Evolutionary conservation across 2,329 filamentous ascomycete genomes (phyloP), one percentile per base, ranked within the genome.

Genomic region (Exophiala bonariae): DNA sequence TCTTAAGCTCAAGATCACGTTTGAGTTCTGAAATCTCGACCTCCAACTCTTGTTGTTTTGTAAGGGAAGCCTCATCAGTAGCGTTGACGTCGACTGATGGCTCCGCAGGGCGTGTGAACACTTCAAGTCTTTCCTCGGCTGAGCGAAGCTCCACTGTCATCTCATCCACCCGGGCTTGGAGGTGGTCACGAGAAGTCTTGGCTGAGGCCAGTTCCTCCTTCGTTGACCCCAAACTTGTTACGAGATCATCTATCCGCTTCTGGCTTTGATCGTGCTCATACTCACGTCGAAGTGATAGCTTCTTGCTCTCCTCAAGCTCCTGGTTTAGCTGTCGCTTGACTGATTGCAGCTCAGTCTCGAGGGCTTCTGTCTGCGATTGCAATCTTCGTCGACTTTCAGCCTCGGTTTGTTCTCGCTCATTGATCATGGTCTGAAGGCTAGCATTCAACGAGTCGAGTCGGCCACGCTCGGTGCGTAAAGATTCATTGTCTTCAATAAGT

Each of bases 201-300:
- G 85, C 82, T 19, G 85, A 84, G 36, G 93, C 82, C 41, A 95
- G 80, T 59, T 96, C 90, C 66, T 97, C 91, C 35, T 92, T 88
- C 41, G 85, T 82, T 51, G 89, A 82, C 57, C 88, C 79, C 32
- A 96, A 75, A 59, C 82, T 92, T 23, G 84, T 77, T 54, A 92
- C 86, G 36, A 99, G 80, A 61, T 97, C 92, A 57, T 99, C 92
- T 51, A 97, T 93, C 41, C 91, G 83, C 67, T 90, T 93, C 65
- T 96, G 89, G 41, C 81, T 84, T 64, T 97, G 89, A 56, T 89
- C 86, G 33, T 86, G 81, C 52, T 99, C 93, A 54, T 88, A 96
- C 62, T 97, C 92, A 61, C 95, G 90, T 47, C 92, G 83, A 41
- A 93, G 75, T 50, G 87, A 78, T 26, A 87, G 73, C 65, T 95